phyloP scores from a whole-genome alignment of 306 rosid genomes.

The Cucumis hystrix region DNA sequence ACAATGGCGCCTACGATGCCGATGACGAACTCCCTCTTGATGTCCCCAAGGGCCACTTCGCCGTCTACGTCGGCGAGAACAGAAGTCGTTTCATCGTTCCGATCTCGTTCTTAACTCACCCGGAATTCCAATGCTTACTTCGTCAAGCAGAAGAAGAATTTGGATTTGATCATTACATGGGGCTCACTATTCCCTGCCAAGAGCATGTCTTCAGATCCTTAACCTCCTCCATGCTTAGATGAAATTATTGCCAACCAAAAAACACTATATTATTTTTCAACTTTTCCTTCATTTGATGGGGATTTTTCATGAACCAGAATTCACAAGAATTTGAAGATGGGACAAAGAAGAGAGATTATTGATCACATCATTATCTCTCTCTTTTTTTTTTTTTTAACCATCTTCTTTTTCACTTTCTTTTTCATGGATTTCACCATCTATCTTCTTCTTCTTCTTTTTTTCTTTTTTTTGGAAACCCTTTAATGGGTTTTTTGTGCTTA shows the following conservation, averaged over 20 bases:
- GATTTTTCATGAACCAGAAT: neutral
- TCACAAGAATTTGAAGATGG: neutral
- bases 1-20: constrained; percentile 8
- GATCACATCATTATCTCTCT: constrained; percentile 2
- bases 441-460: constrained; percentile 5
- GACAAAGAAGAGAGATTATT: neutral
- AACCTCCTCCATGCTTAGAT: constrained; percentile 38
- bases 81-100: constrained; percentile 77
- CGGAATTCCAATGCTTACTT: constrained; percentile 69
- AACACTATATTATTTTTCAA: neutral
- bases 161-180: constrained; percentile 89
- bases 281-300: neutral
- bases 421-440: constrained; percentile 11
- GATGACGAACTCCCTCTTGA: constrained; percentile 56
- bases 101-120: constrained; percentile 67
- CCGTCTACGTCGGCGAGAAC: constrained; percentile 80
- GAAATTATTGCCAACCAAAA: neutral
- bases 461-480: neutral
- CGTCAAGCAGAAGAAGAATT: constrained; percentile 88
- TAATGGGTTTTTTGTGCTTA: neutral
- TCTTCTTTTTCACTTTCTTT: constrained; percentile 27
- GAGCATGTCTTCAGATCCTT: constrained; percentile 72
- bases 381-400: constrained; percentile 41
- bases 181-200: constrained; percentile 87
- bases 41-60: constrained; percentile 86